A percentile compares a stretch with the other conserved stretches of the same genome.
These are phyloP conservation scores for Diversispora eburnea DNA, from an alignment of 192 early-diverging fungal genomes.

Conservation along the genomic window DNA sequence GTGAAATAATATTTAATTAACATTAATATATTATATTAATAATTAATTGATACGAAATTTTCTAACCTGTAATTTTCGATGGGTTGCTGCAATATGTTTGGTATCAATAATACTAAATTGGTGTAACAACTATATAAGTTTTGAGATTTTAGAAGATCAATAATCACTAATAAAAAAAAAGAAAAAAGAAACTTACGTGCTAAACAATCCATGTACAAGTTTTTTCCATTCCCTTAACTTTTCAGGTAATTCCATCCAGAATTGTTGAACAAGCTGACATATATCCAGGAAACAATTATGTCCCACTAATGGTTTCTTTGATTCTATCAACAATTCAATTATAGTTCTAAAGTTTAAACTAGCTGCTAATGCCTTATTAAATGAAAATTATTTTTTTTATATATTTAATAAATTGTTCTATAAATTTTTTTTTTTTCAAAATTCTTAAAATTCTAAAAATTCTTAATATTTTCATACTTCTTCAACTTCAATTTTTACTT, in stretches of 20 bases:
- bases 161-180: neutral
- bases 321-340: constrained; percentile 69
- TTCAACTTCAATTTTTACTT: constrained; percentile 22
- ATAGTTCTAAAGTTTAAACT: constrained; percentile 64
- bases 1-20: neutral
- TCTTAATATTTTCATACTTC: constrained; percentile 8
- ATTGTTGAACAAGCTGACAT: constrained; percentile 75
- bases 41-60: neutral
- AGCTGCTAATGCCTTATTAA: neutral
- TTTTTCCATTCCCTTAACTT: constrained; percentile 69
- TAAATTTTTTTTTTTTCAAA: neutral
- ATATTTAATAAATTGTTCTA: neutral
- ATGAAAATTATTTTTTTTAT: neutral
- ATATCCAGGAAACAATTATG: constrained; percentile 91
- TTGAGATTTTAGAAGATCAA: neutral
- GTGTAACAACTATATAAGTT: neutral
- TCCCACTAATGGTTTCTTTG: constrained; percentile 76
- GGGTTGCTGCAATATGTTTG: constrained; percentile 62
- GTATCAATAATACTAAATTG: constrained; percentile 68
- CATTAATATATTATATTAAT: too few species aligned
- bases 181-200: constrained; percentile 46
- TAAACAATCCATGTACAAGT: constrained; percentile 52
- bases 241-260: constrained; percentile 65
- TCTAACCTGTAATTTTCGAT: constrained; percentile 44
- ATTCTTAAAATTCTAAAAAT: neutral